These are phyloP conservation scores for Myxozyma nipponensis DNA, from an alignment of 805 yeast genomes.

Conservation along the genomic window DNA sequence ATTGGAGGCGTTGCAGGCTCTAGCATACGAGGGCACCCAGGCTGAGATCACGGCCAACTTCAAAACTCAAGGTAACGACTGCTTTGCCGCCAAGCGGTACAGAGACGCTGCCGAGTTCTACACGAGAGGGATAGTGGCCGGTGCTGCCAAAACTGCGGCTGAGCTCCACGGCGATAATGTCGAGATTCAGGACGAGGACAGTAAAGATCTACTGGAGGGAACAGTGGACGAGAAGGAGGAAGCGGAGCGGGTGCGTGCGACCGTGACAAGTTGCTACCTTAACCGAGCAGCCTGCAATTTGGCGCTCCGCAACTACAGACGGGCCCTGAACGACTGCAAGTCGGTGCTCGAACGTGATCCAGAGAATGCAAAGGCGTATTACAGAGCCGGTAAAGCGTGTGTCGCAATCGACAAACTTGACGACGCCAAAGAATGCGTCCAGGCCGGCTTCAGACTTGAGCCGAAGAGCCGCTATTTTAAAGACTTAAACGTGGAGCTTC, in stretches of 20 bases:
- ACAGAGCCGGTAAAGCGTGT: slow-evolving; percentile 78
- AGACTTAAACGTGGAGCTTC: slow-evolving; percentile 44
- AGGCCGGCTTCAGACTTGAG: slow-evolving; percentile 63
- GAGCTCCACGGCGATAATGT: background rate
- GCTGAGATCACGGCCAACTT: slow-evolving; percentile 86
- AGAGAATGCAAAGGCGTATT: slow-evolving; percentile 76
- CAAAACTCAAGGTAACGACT: slow-evolving; percentile 89
- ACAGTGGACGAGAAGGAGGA: background rate
- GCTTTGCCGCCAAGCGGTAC: slow-evolving; percentile 67
- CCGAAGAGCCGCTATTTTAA: slow-evolving; percentile 54
- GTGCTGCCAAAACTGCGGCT: background rate
- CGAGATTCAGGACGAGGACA: slow-evolving; percentile 33
- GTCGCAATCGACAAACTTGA: slow-evolving; percentile 60
- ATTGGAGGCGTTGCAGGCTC: slow-evolving; percentile 82
- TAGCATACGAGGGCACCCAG: slow-evolving; percentile 95
- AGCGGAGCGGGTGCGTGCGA: background rate
- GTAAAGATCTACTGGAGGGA: slow-evolving; percentile 39
- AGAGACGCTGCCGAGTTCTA: slow-evolving; percentile 74
- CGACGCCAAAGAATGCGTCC: slow-evolving; percentile 65
- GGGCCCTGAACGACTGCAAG: slow-evolving; percentile 82
- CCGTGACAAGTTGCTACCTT: slow-evolving; percentile 57
- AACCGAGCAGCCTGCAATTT: slow-evolving; percentile 92
- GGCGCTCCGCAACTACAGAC: slow-evolving; percentile 77
- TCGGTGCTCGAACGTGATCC: slow-evolving; percentile 63
- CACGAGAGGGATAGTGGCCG: slow-evolving; percentile 72